phyloP scores from a whole-genome alignment of 768 basidiomycete species.

The Trametes coccinea region DNA sequence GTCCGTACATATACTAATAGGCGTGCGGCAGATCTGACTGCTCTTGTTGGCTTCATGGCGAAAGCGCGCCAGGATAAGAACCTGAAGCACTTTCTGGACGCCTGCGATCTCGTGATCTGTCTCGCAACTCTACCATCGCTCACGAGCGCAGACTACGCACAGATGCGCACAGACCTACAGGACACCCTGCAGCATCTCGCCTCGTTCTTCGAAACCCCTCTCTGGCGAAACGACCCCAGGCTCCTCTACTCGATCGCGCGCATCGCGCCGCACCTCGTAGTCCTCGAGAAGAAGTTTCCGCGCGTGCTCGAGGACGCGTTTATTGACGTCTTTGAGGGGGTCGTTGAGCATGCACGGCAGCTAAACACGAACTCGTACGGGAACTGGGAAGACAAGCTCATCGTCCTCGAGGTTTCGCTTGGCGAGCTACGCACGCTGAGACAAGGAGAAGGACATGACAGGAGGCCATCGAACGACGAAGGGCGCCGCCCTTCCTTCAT shows the following conservation, averaged over 20 bases:
- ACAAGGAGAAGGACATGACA: not conserved
- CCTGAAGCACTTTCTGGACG: constrained; percentile 15
- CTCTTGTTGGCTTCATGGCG: constrained; percentile 9
- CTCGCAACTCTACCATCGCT: constrained; percentile 13
- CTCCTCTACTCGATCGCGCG: constrained; percentile 18
- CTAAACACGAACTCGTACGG: constrained; percentile 1
- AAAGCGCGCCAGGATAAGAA: not conserved
- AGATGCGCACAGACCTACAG: not conserved
- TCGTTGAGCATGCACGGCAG: constrained; percentile 7
- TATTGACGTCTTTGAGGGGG: constrained; percentile 10
- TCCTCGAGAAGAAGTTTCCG: constrained; percentile 10
- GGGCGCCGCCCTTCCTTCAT: not conserved
- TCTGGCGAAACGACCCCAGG: constrained; percentile 9
- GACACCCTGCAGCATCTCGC: constrained; percentile 9
- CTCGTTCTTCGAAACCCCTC: constrained; percentile 14
- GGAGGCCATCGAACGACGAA: not conserved
- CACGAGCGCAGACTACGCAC: not conserved
- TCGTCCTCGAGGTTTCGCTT: constrained; percentile 5
- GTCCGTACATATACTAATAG: not conserved
- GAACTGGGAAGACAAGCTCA: constrained; percentile 23
- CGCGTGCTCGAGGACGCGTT: constrained; percentile 5
- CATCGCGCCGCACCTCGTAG: constrained; percentile 16
- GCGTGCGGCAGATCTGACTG: not conserved
- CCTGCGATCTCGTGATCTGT: constrained; percentile 19
- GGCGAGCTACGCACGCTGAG: constrained; percentile 6